Percentiles rank a stretch among this genome's conserved stretches.
These are phyloP conservation scores for Triticum aestivum DNA, from an alignment of 176 grass and related monocot genomes.

Conservation along the genomic window DNA sequence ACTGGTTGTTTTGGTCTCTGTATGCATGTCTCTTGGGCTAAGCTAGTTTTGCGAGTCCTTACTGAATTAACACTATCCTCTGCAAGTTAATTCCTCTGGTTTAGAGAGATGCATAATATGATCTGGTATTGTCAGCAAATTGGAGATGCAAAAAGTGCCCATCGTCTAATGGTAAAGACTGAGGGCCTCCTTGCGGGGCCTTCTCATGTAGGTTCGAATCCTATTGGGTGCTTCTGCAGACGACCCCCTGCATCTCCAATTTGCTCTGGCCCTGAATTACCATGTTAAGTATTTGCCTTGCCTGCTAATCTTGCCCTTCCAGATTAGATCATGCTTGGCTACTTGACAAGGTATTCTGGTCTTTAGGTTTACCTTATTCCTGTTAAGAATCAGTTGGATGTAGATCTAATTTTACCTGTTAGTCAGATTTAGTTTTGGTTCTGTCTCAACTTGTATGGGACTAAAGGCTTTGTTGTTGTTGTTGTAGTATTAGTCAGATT, in stretches of 20 bases:
- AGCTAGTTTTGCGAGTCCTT: neutral
- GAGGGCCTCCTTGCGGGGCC: neutral
- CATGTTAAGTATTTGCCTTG: neutral
- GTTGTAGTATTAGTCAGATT: neutral
- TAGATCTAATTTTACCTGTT: neutral
- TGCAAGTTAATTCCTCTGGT: neutral
- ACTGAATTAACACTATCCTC: neutral
- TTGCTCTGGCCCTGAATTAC: neutral
- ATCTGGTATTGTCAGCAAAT: neutral
- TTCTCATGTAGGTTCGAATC: constrained; percentile 60
- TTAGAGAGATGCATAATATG: neutral
- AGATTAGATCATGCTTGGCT: constrained; percentile 10
- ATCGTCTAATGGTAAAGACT: constrained; percentile 58
- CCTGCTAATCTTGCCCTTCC: neutral
- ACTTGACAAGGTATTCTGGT: neutral
- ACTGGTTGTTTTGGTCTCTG: neutral
- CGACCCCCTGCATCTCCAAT: constrained; percentile 1
- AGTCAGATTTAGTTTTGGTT: neutral
- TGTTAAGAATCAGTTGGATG: neutral
- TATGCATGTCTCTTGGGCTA: neutral
- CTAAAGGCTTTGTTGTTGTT: no score
- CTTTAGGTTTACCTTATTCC: neutral
- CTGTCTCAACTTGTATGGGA: no score
- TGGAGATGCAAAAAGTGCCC: constrained; percentile 30
- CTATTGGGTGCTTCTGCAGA: constrained; percentile 49